phyloP scores from a whole-genome alignment of 805 yeast species.

The Wickerhamiella australiensis region DNA sequence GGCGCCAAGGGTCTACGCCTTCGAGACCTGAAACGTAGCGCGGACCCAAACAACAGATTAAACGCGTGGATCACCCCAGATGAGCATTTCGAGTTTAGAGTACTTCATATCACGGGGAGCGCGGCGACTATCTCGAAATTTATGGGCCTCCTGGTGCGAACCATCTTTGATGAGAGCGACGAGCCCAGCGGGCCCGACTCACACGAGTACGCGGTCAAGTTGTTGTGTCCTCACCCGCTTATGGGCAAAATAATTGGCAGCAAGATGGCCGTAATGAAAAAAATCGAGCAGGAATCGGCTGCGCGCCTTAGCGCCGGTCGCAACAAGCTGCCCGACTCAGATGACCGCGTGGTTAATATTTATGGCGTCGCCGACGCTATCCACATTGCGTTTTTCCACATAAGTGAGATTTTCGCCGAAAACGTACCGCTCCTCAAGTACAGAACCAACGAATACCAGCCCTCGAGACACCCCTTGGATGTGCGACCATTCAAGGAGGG shows the following conservation, averaged over 20 bases:
- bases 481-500: background rate
- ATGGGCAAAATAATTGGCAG: constrained; percentile 77
- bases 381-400: constrained; percentile 68
- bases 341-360: constrained; percentile 60
- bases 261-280: constrained; percentile 59
- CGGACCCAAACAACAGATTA: constrained; percentile 12
- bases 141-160: constrained; percentile 58
- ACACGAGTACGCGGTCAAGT: constrained; percentile 41
- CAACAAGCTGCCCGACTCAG: constrained; percentile 57
- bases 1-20: constrained; percentile 19
- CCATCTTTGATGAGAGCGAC: constrained; percentile 53
- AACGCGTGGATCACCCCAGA: constrained; percentile 26
- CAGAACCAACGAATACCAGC: background rate
- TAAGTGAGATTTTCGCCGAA: constrained; percentile 46
- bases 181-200: constrained; percentile 47
- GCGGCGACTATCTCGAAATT: constrained; percentile 73
- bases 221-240: constrained; percentile 64
- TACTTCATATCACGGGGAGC: constrained; percentile 59
- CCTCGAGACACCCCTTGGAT: background rate
- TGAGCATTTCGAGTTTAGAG: constrained; percentile 55
- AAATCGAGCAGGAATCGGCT: constrained; percentile 72
- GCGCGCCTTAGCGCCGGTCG: constrained; percentile 66
- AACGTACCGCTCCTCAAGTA: constrained; percentile 24
- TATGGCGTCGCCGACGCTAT: constrained; percentile 78
- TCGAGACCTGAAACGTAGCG: constrained; percentile 13